phyloP scores from a whole-genome alignment of 805 yeast genomes.

The Yamadazyma philogaea region DNA sequence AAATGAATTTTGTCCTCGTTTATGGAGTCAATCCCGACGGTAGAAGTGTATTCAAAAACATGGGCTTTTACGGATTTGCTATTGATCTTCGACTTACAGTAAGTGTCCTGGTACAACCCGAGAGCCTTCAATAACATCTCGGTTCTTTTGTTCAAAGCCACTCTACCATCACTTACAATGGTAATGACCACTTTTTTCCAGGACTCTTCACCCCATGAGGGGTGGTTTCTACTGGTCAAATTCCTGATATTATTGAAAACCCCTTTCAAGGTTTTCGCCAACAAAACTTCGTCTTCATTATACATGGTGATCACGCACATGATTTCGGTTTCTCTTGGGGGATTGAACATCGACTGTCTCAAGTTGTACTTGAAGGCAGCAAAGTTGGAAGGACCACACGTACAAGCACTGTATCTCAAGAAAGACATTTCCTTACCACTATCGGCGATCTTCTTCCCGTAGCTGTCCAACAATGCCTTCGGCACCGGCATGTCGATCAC shows the following conservation, averaged over 20 bases:
- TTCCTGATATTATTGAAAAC: conserved; percentile 83
- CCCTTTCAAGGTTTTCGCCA: conserved; percentile 86
- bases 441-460: conserved; percentile 31
- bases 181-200: conserved; percentile 94
- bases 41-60: conserved; percentile 88
- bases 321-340: conserved; percentile 80
- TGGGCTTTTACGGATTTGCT: conserved; percentile 80
- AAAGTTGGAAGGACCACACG: conserved; percentile 83
- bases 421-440: conserved; percentile 64
- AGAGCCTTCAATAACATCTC: conserved; percentile 77
- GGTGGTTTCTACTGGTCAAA: conserved; percentile 59
- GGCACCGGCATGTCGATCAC: conserved; percentile 45
- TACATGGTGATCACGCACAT: conserved; percentile 86
- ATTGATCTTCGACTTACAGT: conserved; percentile 87
- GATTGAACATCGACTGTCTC: conserved; percentile 74
- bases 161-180: conserved; percentile 89
- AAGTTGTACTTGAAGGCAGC: conserved; percentile 62
- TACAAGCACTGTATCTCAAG: conserved; percentile 92
- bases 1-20: conserved; percentile 60
- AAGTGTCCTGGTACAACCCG: conserved; percentile 93
- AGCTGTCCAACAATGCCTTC: conserved; percentile 31
- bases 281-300: conserved; percentile 78
- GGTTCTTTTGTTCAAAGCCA: conserved; percentile 74
- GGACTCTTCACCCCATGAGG: conserved; percentile 90
- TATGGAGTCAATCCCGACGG: conserved; percentile 77